These are phyloP conservation scores for Clonostachys chloroleuca DNA, from an alignment of 2,329 filamentous ascomycete species.

Conservation along the genomic window DNA sequence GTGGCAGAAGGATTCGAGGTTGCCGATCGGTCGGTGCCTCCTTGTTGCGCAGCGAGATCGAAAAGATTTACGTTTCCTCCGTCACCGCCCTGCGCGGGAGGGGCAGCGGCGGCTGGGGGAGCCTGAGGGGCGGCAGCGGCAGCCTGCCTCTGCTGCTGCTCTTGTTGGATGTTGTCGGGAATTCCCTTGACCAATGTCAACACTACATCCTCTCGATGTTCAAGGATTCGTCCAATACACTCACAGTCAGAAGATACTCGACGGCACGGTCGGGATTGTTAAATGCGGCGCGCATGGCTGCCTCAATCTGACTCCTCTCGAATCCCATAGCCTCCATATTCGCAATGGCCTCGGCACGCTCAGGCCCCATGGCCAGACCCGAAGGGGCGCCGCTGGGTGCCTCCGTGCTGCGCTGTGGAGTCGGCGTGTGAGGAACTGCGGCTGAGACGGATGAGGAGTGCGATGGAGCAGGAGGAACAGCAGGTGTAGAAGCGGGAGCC, in stretches of 20 bases:
- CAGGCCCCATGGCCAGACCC: constrained; percentile 79
- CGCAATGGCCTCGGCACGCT: constrained; percentile 75
- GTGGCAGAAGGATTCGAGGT: constrained; percentile 45
- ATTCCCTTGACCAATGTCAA: constrained; percentile 66
- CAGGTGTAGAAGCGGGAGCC: constrained; percentile 56
- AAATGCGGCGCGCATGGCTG: constrained; percentile 92
- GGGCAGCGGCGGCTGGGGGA: constrained; percentile 22
- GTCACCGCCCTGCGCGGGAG: constrained; percentile 37
- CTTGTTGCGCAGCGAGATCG: constrained; percentile 80
- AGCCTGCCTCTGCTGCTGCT: constrained; percentile 50
- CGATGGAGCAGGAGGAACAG: constrained; percentile 38
- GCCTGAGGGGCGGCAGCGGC: constrained; percentile 36
- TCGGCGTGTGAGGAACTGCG: constrained; percentile 46
- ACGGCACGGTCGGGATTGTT: constrained; percentile 97
- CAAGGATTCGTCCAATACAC: constrained; percentile 19
- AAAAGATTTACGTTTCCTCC: constrained; percentile 81
- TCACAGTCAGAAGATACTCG: constrained; percentile 85
- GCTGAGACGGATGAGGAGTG: constrained; percentile 37
- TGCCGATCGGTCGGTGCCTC: constrained; percentile 37
- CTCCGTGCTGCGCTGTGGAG: constrained; percentile 40
- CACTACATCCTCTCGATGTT: not conserved
- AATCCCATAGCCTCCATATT: constrained; percentile 99
- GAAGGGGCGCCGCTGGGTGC: constrained; percentile 50
- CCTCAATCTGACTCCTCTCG: constrained; percentile 79
- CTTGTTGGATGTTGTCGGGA: constrained; percentile 74